Evolutionary conservation across 139 green algal genomes (phyloP).

Genomic region (Zygnema circumcarinatum): DNA sequence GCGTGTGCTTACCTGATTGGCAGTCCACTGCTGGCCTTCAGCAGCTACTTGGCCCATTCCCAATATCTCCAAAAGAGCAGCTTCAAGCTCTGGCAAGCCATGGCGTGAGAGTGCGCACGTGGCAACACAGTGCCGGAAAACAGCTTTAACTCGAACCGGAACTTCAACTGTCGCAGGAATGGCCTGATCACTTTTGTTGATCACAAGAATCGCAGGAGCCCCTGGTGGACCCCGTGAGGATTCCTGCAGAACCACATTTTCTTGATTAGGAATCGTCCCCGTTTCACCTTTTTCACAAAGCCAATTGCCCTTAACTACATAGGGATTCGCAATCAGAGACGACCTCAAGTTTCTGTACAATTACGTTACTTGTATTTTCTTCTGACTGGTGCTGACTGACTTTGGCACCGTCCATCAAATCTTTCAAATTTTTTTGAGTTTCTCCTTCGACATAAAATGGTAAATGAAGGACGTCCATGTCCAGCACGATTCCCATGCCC

Average conservation of each 20-base stretch:
- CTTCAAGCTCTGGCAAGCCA: constrained; percentile 74
- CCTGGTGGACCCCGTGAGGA: neutral
- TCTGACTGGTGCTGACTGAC: too few species aligned
- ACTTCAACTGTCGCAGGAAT: neutral
- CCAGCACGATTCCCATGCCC: too few species aligned
- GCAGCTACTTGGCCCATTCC: constrained; percentile 2
- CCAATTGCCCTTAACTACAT: neutral
- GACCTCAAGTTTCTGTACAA: too few species aligned
- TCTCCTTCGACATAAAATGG: too few species aligned
- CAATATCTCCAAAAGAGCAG: constrained; percentile 63
- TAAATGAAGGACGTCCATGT: too few species aligned
- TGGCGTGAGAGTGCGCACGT: constrained; percentile 71
- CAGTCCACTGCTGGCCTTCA: constrained; percentile 82
- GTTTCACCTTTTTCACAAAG: too few species aligned
- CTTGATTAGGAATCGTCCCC: too few species aligned
- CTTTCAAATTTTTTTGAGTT: too few species aligned
- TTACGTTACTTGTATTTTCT: too few species aligned
- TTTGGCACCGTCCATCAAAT: too few species aligned
- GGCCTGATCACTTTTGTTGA: constrained; percentile 86
- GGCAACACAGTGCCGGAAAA: constrained; percentile 66
- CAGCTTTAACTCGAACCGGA: constrained; percentile 35
- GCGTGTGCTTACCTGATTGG: constrained; percentile 75
- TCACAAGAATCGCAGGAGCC: constrained; percentile 76
- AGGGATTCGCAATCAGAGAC: neutral
- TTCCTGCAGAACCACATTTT: constrained; percentile 26